These are phyloP conservation scores for Ilyonectria sp. DNA, from an alignment of 2,329 filamentous ascomycete genomes.

Conservation along the genomic window DNA sequence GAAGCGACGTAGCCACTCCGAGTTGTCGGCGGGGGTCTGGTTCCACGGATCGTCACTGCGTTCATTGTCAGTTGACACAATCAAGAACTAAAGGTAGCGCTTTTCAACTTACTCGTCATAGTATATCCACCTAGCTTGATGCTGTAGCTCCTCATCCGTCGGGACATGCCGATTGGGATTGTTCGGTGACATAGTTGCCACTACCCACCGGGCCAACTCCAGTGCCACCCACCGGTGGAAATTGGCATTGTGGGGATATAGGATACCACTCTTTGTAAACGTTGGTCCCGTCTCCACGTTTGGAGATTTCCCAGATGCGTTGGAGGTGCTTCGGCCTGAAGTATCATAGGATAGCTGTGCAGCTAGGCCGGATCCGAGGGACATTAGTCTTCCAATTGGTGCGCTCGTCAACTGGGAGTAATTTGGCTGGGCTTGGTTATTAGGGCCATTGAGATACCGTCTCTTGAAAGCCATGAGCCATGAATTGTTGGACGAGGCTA, in stretches of 20 bases:
- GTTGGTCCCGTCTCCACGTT: background rate
- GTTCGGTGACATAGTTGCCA: slow-evolving; percentile 33
- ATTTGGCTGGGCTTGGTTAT: background rate
- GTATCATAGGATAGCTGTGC: background rate
- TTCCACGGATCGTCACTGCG: background rate
- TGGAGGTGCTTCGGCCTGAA: background rate
- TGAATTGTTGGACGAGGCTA: slow-evolving; percentile 2
- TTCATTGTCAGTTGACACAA: no score
- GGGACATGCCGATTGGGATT: slow-evolving; percentile 35
- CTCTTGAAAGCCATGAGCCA: slow-evolving; percentile 25
- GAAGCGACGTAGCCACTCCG: background rate
- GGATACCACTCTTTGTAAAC: slow-evolving; percentile 1
- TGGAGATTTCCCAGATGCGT: background rate
- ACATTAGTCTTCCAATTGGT: background rate
- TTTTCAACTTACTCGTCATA: slow-evolving; percentile 15
- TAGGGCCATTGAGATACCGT: background rate
- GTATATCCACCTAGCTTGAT: slow-evolving; percentile 31
- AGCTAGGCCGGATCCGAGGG: background rate
- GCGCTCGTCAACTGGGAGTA: slow-evolving; percentile 8
- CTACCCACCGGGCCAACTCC: slow-evolving; percentile 32
- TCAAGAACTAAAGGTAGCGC: background rate
- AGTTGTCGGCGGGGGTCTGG: background rate
- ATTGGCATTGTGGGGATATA: slow-evolving; percentile 8
- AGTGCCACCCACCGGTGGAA: slow-evolving; percentile 27
- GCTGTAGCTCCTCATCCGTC: slow-evolving; percentile 32